These are phyloP conservation scores for Lizanozyma gosingica DNA, from an alignment of 1,139 yeast genomes.

Conservation along the genomic window DNA sequence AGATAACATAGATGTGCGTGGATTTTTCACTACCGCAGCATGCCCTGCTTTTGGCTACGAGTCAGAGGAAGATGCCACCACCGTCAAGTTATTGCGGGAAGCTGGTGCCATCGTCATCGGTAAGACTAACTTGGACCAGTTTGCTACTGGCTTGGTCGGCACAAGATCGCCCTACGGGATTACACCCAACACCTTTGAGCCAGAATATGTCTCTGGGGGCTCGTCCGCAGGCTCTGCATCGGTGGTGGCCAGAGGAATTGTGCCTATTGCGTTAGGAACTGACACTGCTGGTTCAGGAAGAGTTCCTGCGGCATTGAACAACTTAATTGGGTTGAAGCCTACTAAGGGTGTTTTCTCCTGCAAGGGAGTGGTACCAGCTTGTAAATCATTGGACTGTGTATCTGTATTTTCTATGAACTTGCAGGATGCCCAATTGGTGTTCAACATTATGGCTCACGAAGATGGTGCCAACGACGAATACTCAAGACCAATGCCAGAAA, in stretches of 20 bases:
- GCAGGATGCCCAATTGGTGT: slow-evolving; percentile 73
- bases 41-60: slow-evolving; percentile 73
- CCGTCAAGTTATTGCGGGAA: slow-evolving; percentile 58
- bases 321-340: slow-evolving; percentile 85
- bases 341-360: slow-evolving; percentile 82
- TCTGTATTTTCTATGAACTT: slow-evolving; percentile 73
- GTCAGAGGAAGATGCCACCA: slow-evolving; percentile 65
- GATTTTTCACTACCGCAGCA: slow-evolving; percentile 85
- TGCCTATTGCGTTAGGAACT: slow-evolving; percentile 84
- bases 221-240: slow-evolving; percentile 94
- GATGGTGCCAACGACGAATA: slow-evolving; percentile 73
- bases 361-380: slow-evolving; percentile 93
- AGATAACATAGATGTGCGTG: slow-evolving; percentile 86
- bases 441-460: slow-evolving; percentile 59
- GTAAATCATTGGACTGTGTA: slow-evolving; percentile 88
- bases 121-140: slow-evolving; percentile 90
- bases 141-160: slow-evolving; percentile 95
- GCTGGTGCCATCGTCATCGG: slow-evolving; percentile 91
- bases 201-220: slow-evolving; percentile 82
- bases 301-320: slow-evolving; percentile 95
- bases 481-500: slow-evolving; percentile 63
- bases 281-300: slow-evolving; percentile 99
- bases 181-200: slow-evolving; percentile 69
- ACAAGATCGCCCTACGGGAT: slow-evolving; percentile 90
- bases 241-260: slow-evolving; percentile 81